Conservation (phyloP, 2,329 filamentous ascomycete species). For the Colletotrichum caudatum region DNA sequence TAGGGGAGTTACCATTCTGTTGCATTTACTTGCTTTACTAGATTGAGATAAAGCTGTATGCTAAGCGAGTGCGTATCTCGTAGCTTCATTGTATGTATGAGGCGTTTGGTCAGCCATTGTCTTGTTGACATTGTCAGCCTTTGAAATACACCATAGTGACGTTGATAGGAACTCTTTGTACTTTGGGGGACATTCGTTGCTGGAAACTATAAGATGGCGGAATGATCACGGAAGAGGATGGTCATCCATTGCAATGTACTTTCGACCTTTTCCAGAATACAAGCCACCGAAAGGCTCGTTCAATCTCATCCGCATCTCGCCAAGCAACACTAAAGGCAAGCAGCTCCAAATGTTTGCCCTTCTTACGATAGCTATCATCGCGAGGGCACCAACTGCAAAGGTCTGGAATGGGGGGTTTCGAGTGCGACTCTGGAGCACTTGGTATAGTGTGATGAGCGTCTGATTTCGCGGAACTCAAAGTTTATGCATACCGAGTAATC, state of each 20-base stretch:
- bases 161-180: too few species aligned
- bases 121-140: background rate
- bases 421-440: background rate
- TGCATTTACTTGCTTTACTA: background rate
- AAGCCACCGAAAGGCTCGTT: background rate
- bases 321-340: background rate
- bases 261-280: background rate
- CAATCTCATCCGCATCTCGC: background rate
- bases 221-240: too few species aligned
- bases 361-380: background rate
- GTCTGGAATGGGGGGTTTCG: background rate
- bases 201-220: too few species aligned
- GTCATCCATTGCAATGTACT: too few species aligned
- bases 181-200: too few species aligned
- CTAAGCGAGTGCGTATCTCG: too few species aligned
- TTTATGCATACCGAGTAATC: too few species aligned
- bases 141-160: too few species aligned
- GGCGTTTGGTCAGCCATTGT: too few species aligned
- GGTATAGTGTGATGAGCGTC: too few species aligned
- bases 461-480: background rate
- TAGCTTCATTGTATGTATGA: too few species aligned
- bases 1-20: background rate
- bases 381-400: background rate
- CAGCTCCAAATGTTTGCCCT: background rate
- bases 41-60: too few species aligned